Base-by-base conservation (phyloP, 129 eudicot species). In the Escallonia rubra region DNA sequence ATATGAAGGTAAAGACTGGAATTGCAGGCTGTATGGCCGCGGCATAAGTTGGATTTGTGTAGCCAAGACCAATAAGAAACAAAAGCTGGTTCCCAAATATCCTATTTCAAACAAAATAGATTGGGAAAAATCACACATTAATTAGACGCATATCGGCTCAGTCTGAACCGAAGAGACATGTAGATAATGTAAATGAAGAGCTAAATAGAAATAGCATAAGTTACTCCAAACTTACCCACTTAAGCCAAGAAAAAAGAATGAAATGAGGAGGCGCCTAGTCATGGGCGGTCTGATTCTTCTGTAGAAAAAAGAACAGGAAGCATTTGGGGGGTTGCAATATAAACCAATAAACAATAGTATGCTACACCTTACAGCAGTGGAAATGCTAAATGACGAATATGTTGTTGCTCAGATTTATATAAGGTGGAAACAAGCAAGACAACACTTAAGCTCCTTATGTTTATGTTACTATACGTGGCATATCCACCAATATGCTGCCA, bases 21-120 rank as follows among this genome's bases (percentile, higher is more conserved):
- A 92, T 86, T 4, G 98, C 74, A 73, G 98, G 96, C 64, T 92
- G 98, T 64, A 89, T 76, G 72, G 98, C 98, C 8, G 98, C 95
- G 73, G 98, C 98, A 65, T 92, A 92, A 38, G 91, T 83, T 75
- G 98, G 98, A 86, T 80, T 92, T 34, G 98, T 93, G 85, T 86
- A 93, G 76, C 98, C 95, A 72, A 93, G 90, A 64, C 98, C 98
- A 70, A 89, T 16, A 72, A 93, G 95, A 82, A 93, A 93, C 86
- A 93, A 82, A 68, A 93, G 96, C 71, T 93, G 98, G 78, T 93
- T 93, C 68, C 95, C 90, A 74, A 86, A 93, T 59, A 93, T 86
- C 80, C 98, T 93, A 77, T 38, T 57, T 11, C 74, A 81, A 61
- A 64, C 51, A 44, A 15, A 70, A 80, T 16, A 43, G 49, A 50